Conservation (phyloP, 2,329 filamentous ascomycete species). For the Penicillium capsulatum region DNA sequence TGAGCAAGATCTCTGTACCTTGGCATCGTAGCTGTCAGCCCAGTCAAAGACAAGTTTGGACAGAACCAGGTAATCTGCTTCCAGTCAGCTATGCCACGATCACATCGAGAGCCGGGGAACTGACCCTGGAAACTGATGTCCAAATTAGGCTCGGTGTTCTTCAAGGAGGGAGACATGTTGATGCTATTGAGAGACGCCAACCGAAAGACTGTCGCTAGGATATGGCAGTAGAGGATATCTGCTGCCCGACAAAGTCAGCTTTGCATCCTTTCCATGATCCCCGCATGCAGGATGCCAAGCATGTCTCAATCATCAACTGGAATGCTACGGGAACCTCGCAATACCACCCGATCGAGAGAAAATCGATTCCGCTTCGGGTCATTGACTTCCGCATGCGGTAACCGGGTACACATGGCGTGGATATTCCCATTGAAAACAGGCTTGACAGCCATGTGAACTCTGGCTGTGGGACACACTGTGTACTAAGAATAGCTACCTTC, state of each 20-base stretch:
- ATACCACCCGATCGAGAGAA: slow-evolving; percentile 7
- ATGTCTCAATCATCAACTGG: neutral
- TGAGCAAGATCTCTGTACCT: slow-evolving; percentile 32
- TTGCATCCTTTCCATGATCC: too few species aligned
- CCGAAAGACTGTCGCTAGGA: too few species aligned
- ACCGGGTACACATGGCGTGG: neutral
- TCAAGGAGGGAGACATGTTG: slow-evolving; percentile 22
- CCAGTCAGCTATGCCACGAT: slow-evolving; percentile 5
- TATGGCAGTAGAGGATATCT: neutral
- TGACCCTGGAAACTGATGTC: slow-evolving; percentile 28
- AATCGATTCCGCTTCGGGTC: neutral
- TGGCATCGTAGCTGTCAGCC: slow-evolving; percentile 45
- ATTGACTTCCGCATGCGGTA: slow-evolving; percentile 17
- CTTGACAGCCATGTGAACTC: too few species aligned
- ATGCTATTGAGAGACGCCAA: neutral
- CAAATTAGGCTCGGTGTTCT: slow-evolving; percentile 38
- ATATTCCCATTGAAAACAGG: too few species aligned
- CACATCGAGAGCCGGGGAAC: neutral
- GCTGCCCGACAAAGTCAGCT: too few species aligned
- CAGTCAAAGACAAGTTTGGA: slow-evolving; percentile 41
- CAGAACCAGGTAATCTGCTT: slow-evolving; percentile 33
- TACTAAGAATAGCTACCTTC: too few species aligned
- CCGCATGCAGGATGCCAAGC: slow-evolving; percentile 1
- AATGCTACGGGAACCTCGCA: slow-evolving; percentile 11
- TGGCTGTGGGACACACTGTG: too few species aligned